phyloP scores from a whole-genome alignment of 148 eudicot genomes.

The Silene latifolia region DNA sequence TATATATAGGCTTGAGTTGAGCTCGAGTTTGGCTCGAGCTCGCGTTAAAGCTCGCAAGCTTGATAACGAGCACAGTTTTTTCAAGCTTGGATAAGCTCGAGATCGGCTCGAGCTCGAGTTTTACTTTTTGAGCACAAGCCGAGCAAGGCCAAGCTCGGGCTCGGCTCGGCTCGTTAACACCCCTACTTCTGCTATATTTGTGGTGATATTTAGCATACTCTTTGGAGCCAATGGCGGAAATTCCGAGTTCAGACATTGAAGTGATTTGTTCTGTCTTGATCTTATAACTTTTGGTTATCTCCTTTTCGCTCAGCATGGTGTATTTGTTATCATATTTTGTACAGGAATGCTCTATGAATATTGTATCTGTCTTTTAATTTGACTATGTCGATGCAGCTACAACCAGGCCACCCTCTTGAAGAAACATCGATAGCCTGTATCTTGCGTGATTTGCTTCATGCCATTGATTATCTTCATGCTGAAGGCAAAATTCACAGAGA shows the following conservation, averaged over 20 bases:
- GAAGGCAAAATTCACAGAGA: conserved; percentile 98
- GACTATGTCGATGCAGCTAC: conserved; percentile 60
- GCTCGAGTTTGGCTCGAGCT: too few relatives aligned
- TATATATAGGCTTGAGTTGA: too few relatives aligned
- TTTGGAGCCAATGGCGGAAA: not conserved
- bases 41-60: too few relatives aligned
- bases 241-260: not conserved
- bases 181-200: not conserved
- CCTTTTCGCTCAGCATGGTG: not conserved
- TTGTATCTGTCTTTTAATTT: conserved; percentile 15
- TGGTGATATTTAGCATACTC: not conserved
- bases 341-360: not conserved
- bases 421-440: conserved; percentile 90
- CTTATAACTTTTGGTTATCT: not conserved
- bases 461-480: conserved; percentile 86
- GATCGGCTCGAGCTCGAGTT: too few relatives aligned
- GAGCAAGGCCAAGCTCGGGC: too few relatives aligned
- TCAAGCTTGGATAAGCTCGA: too few relatives aligned
- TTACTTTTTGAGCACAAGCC: too few relatives aligned
- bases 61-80: too few relatives aligned
- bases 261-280: not conserved
- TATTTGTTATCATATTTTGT: not conserved
- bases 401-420: conserved; percentile 88
- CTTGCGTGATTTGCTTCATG: conserved; percentile 89
- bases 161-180: too few relatives aligned